Evolutionary conservation across 805 yeast genomes (phyloP).

Genomic region (Ogataea allantospora): DNA sequence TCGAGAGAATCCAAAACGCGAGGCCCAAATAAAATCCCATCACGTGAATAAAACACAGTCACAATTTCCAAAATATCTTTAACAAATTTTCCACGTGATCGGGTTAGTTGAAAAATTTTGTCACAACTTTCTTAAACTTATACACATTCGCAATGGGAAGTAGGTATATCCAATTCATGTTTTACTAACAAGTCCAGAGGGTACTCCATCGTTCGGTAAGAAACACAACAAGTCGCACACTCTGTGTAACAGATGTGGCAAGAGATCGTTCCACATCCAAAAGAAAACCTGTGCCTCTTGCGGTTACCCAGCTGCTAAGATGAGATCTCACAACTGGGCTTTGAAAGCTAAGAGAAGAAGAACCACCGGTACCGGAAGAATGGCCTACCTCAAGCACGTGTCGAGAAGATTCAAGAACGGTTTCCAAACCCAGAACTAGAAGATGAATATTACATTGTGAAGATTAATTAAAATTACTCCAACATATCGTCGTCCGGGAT

Average conservation of each 20-base stretch:
- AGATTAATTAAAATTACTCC: slow-evolving; percentile 13
- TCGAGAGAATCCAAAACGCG: slow-evolving; percentile 3
- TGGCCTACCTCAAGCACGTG: slow-evolving; percentile 95
- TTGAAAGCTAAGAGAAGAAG: slow-evolving; percentile 98
- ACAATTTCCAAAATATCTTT: neutral
- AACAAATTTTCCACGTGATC: slow-evolving; percentile 10
- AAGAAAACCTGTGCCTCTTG: slow-evolving; percentile 98
- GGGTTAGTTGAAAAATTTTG: slow-evolving; percentile 14
- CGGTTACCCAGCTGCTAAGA: slow-evolving; percentile 99
- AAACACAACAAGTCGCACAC: slow-evolving; percentile 99
- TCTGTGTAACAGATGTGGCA: slow-evolving; percentile 98
- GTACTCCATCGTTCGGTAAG: slow-evolving; percentile 99
- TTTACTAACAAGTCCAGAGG: slow-evolving; percentile 58
- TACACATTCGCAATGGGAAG: slow-evolving; percentile 62
- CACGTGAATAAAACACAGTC: neutral
- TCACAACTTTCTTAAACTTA: slow-evolving; percentile 10
- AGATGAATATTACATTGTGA: slow-evolving; percentile 17
- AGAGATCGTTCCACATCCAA: slow-evolving; percentile 98
- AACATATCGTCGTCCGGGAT: slow-evolving; percentile 24
- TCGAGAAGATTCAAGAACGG: slow-evolving; percentile 98
- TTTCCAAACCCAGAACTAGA: slow-evolving; percentile 69
- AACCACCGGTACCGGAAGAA: slow-evolving; percentile 99
- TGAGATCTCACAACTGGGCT: slow-evolving; percentile 99
- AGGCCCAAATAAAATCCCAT: neutral
- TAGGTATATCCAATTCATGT: slow-evolving; percentile 44